Evolutionary conservation across 169 alveolate species (phyloP), one percentile per base, ranked within the genome.

Genomic region (Cryptosporidium viatorum): DNA sequence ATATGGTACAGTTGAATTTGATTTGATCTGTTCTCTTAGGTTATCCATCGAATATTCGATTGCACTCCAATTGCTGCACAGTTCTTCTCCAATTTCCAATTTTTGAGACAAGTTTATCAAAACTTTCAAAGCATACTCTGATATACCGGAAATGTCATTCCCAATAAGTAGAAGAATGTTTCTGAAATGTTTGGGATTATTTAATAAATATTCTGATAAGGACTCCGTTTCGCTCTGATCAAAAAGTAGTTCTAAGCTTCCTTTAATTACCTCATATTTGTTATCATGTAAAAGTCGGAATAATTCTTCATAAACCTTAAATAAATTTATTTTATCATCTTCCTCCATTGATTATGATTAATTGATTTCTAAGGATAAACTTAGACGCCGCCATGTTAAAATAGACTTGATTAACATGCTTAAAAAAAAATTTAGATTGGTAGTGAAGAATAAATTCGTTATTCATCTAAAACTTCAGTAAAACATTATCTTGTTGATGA

Each of bases 221-320:
- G 86, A 21, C n/a, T 52, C 58, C 41, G 73, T 74, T 58, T 74
- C 86, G 16, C 73, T 74, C 58, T 74, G 86, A 37, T 74, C 86
- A 35, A 74, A 26, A 18, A 74, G 59, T 41, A 74, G 58, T 16
- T 74, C 86, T 10, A 74, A 16, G 29, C 73, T 58, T 48, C 86
- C 86, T 43, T n/a, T 35, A 55, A 52, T 60, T 14, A 74, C 71
- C 58, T 74, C 86, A 9, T n/a, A 21, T 55, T 41, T 52, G 7
- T 26, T n/a, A 21, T 55, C 41, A n/a, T 62, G 58, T 7, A 74
- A 37, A 18, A 74, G 33, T 5, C 26, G 18, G 35, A 74, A 74
- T 52, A 74, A 60, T 21, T 74, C 86, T 14, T 74, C 65, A 74
- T 51, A 74, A 37, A 74, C 51, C 45, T 31, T 39, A 8, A n/a